Evolutionary conservation across 2,329 filamentous ascomycete genomes (phyloP), one percentile per base, ranked within the genome.

Genomic region (Mycosphaerella sp.): DNA sequence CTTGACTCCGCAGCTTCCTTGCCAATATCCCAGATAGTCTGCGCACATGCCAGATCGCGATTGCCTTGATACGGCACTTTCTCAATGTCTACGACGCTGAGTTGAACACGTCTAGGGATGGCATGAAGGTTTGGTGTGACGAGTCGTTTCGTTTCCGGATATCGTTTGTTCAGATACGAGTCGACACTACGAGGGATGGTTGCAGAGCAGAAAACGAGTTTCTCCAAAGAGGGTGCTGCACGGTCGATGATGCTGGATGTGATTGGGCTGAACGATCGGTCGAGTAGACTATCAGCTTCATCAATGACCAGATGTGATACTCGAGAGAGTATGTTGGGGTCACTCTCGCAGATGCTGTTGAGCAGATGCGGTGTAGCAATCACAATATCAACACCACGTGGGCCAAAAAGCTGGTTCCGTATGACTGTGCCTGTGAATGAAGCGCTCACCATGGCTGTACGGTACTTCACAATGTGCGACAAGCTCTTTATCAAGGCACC

Each of bases 111-210:
- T 37, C 93, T 85, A 2, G 93, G 93, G 60, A 98, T 95, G 52
- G 93, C 89, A 70, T 98, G 93, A 0, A 98, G 79, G 65, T 97
- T 96, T 0, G 93, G 93, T 0, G 93, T 98, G 1, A 91, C 91
- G 56, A 98, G 83, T 54, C 93, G 86, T 41, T 78, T 75, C 72
- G 95, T 89, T 60, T 87, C 78, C 0, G 93, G 91, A 68, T 90
- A 96, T 57, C 84, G 84, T 55, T 82, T 80, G 46, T 81, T 80
- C n/a, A 98, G 79, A 68, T 86, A 89, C 59, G 80, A 84, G 73
- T 98, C 93, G 14, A 98, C 79, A 60, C 87, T 87, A 58, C 85
- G 82, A 1, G 94, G 93, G 55, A 98, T 97, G 4, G 93, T 98
- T 45, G 93, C 93, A 3, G 91, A 97, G 75, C 93, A 98, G 58